Conservation (phyloP, 176 grass and related monocot genomes). For the Oryza nivara region DNA sequence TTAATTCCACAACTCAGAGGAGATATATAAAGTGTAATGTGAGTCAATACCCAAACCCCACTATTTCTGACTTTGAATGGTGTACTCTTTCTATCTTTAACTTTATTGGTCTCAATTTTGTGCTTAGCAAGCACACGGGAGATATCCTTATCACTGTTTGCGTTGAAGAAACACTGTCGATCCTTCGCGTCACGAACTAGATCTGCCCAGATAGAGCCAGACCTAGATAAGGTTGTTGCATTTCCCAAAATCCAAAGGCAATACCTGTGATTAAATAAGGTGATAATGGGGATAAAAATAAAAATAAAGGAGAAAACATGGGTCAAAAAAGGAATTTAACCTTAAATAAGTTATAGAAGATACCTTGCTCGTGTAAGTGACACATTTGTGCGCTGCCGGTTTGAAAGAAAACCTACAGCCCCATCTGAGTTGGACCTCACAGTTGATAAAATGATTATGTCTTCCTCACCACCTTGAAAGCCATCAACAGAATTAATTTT, state of each 20-base stretch:
- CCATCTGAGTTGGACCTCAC: slow-evolving; percentile 63
- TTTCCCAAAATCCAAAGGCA: slow-evolving; percentile 73
- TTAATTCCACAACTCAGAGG: not conserved
- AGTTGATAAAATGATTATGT: slow-evolving; percentile 73
- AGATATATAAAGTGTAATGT: not conserved
- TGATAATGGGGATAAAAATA: not conserved
- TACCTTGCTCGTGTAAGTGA: slow-evolving; percentile 72
- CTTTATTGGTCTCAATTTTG: slow-evolving; percentile 24
- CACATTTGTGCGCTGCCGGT: slow-evolving; percentile 64
- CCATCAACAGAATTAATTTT: slow-evolving; percentile 77
- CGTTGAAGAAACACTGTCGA: slow-evolving; percentile 59
- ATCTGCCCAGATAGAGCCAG: slow-evolving; percentile 56
- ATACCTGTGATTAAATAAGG: slow-evolving; percentile 42
- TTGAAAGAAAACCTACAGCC: slow-evolving; percentile 63
- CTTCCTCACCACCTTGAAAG: slow-evolving; percentile 79
- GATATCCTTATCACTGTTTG: slow-evolving; percentile 46
- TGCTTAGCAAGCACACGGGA: slow-evolving; percentile 31
- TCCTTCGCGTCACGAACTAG: slow-evolving; percentile 51
- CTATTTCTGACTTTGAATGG: slow-evolving; percentile 33
- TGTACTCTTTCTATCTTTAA: slow-evolving; percentile 29
- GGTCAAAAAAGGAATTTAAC: slow-evolving; percentile 14
- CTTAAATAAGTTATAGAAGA: slow-evolving; percentile 11
- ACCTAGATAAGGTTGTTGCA: slow-evolving; percentile 36
- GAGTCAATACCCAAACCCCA: slow-evolving; percentile 36
- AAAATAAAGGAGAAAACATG: not conserved